phyloP scores from a whole-genome alignment of 257 asterid species.

The Solanum virginianum region DNA sequence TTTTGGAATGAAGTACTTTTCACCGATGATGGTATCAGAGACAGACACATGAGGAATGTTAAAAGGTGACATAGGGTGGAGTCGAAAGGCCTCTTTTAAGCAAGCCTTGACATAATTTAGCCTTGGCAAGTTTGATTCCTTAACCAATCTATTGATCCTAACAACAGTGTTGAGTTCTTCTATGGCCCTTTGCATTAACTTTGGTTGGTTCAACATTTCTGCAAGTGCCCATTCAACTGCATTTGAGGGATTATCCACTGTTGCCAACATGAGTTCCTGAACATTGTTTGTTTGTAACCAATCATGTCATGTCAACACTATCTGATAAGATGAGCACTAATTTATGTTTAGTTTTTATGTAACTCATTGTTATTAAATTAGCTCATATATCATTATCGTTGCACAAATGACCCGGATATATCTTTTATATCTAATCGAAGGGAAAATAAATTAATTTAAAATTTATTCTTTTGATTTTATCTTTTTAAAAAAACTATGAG shows the following conservation, averaged over 20 bases:
- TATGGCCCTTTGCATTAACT: not conserved
- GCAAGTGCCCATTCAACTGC: constrained; percentile 12
- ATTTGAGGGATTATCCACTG: constrained; percentile 15
- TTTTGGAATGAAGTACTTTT: constrained; percentile 17
- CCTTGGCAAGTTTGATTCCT: constrained; percentile 19
- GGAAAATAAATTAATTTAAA: too few species aligned
- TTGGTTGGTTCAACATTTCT: constrained; percentile 22
- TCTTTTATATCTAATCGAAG: too few species aligned
- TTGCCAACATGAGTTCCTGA: constrained; percentile 14
- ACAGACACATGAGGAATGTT: constrained; percentile 14
- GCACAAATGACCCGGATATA: too few species aligned
- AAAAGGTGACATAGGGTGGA: constrained; percentile 16
- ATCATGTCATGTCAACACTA: not conserved
- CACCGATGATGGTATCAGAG: constrained; percentile 2
- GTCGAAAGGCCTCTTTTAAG: constrained; percentile 13
- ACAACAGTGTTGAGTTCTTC: constrained; percentile 11
- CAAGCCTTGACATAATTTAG: constrained; percentile 18
- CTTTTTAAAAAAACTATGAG: too few species aligned
- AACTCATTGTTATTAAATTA: too few species aligned
- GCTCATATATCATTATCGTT: too few species aligned
- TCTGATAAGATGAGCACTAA: not conserved
- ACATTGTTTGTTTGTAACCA: not conserved
- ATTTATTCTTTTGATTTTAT: too few species aligned
- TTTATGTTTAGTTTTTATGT: not conserved
- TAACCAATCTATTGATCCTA: constrained; percentile 6